A percentile compares a stretch with the other conserved stretches of the same genome.
phyloP scores from a whole-genome alignment of 352 stramenopile genomes.

The Phytophthora quininea region DNA sequence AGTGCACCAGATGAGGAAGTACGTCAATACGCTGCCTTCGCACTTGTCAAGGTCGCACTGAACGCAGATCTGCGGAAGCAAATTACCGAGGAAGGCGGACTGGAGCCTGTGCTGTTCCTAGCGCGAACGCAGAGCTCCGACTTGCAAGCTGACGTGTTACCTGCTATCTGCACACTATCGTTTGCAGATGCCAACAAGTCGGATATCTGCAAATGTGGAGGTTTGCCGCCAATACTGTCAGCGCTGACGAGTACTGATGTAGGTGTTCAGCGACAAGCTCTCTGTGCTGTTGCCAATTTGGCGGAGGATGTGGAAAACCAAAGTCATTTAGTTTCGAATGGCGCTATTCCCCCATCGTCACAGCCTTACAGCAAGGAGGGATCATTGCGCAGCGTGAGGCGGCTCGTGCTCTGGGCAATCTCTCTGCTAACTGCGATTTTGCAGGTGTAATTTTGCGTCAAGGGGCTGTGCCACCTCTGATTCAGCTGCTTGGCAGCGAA shows the following conservation, averaged over 20 bases:
- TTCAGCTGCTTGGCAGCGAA: slow-evolving; percentile 89
- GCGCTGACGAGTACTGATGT: slow-evolving; percentile 73
- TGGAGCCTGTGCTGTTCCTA: slow-evolving; percentile 97
- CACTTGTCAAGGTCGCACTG: slow-evolving; percentile 94
- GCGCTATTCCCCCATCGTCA: slow-evolving; percentile 88
- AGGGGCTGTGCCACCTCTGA: slow-evolving; percentile 82
- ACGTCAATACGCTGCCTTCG: slow-evolving; percentile 95
- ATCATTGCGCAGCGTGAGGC: slow-evolving; percentile 93
- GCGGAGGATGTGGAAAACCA: slow-evolving; percentile 95
- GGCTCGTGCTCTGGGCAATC: slow-evolving; percentile 92
- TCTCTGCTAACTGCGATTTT: slow-evolving; percentile 96
- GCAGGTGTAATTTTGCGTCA: slow-evolving; percentile 91
- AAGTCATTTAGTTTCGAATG: slow-evolving; percentile 87
- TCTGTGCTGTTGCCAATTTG: slow-evolving; percentile 95
- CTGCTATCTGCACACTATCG: slow-evolving; percentile 91
- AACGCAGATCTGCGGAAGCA: slow-evolving; percentile 95
- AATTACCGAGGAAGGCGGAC: slow-evolving; percentile 94
- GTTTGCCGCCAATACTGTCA: slow-evolving; percentile 88
- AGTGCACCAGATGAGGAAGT: slow-evolving; percentile 94
- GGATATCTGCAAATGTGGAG: slow-evolving; percentile 94
- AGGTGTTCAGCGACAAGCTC: slow-evolving; percentile 91
- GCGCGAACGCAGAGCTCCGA: slow-evolving; percentile 91
- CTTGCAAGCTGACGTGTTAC: slow-evolving; percentile 92
- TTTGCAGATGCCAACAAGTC: slow-evolving; percentile 95
- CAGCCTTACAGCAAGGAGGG: slow-evolving; percentile 74